Evolutionary conservation across 2,329 filamentous ascomycete species (phyloP).

Genomic region (Aspergillus fijiensis): DNA sequence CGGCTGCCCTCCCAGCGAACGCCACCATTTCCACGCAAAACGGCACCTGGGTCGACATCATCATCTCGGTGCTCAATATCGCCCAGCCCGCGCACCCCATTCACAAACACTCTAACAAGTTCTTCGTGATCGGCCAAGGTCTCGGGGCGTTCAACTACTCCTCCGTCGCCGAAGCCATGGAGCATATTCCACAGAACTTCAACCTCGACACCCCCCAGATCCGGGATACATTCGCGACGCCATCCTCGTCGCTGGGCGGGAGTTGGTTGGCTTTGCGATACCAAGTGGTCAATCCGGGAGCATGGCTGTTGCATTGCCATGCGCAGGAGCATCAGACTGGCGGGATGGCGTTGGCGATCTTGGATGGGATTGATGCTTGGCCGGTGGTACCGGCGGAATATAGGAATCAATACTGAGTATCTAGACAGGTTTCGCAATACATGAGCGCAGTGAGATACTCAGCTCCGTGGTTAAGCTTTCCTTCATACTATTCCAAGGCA

Average conservation of each 20-base stretch:
- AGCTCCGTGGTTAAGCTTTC: too few relatives aligned
- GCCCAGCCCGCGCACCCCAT: conserved; percentile 60
- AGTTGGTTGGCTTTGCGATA: conserved; percentile 56
- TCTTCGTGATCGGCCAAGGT: conserved; percentile 57
- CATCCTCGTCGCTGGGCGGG: conserved; percentile 28
- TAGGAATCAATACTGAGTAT: too few relatives aligned
- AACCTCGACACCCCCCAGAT: conserved; percentile 58
- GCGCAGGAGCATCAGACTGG: conserved; percentile 55
- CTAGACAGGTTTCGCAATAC: too few relatives aligned
- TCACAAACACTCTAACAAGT: conserved; percentile 65
- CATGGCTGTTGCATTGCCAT: conserved; percentile 59
- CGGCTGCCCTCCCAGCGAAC: conserved; percentile 41
- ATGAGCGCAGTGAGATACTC: too few relatives aligned
- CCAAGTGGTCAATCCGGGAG: conserved; percentile 53
- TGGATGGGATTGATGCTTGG: conserved; percentile 42
- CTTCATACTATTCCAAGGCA: too few relatives aligned
- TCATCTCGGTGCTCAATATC: conserved; percentile 47
- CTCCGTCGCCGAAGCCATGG: conserved; percentile 54
- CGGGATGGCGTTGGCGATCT: conserved; percentile 56
- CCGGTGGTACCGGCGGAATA: conserved; percentile 29
- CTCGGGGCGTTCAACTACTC: conserved; percentile 53
- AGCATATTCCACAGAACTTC: conserved; percentile 51
- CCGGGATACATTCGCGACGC: conserved; percentile 51
- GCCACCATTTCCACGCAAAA: conserved; percentile 51
- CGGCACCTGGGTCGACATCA: conserved; percentile 56